Base-by-base conservation (phyloP, 805 yeast genomes). In the Candida verbasci region DNA sequence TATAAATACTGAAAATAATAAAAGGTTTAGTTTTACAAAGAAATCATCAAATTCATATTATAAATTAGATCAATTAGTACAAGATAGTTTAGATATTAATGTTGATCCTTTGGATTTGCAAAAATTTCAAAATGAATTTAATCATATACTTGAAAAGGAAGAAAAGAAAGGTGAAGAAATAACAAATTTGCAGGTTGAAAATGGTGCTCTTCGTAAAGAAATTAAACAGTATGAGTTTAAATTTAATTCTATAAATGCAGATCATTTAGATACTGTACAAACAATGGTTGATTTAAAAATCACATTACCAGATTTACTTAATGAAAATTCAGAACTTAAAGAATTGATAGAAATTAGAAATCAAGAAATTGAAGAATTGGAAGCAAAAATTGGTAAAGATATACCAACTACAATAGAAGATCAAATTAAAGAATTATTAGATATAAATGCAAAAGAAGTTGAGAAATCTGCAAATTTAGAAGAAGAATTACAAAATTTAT, bases 231-330 rank as follows among this genome's bases (percentile, higher is more conserved):
- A 88, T 25, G 95, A 87, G 56, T 68, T 78, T 12, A 74, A 81
- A 16, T 80, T 80, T 50, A 76, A 82, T 3, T 64, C 76, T 2
- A 63, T 91, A 41, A 87, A 86, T 53, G 70, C 76, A 42, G 96
- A 89, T 51, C 97, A 93, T 57, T 76, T 88, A 20, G 83, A 77
- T 37, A 76, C 88, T 25, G 95, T 95, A 3, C 91, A 89, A 59
- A 86, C 80, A 46, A 77, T 93, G 80, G 87, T 91, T 23, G 78
- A 77, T 44, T 82, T 85, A 26, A 80, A 93, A 50, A 75, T 89
- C 27, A 74, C 69, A 37, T 68, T 84, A 17, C 96, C 94, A 2
- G 81, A 82, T 23, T 56, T 91, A 17, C 67, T 73, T 34, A 91
- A 86, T 48, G 95, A 86, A 26, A 85, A 86, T 42, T 71, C 65